Evolutionary conservation across 257 asterid genomes (phyloP), one percentile per base, ranked within the genome.

Genomic region (Henckelia pumila): DNA sequence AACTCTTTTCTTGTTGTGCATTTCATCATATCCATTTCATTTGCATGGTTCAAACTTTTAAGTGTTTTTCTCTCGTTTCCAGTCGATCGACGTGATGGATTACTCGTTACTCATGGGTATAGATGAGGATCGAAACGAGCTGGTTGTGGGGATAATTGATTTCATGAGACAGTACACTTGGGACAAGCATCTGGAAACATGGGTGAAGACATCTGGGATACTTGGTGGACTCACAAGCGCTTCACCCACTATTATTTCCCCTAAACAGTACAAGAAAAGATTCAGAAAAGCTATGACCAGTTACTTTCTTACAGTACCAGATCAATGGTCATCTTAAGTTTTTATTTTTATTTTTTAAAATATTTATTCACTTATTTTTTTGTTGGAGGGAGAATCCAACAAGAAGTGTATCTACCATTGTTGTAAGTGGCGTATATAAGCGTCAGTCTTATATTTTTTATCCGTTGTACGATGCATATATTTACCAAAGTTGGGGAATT

Each of bases 161-260:
- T 94, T 77, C 88, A 91, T 94, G 93, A 91, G 99, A 64, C 98
- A 91, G 26, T 94, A 91, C 58, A 94, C 99, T 11, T 94, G 97
- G 99, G 99, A 94, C 86, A 94, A 94, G 85, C 99, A 88, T 47
- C 67, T 91, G 83, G 99, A 94, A 91, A 89, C 96, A 26, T 91
- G 98, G 96, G 96, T 89, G 17, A 89, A 91, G 75, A 89, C 96
- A 0, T 82, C 96, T 9, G 99, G 99, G 11, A 89, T 91, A 35
- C 88, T 91, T 9, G 99, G 99, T 50, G 96, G 98, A 11, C 96
- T 92, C 2, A 94, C 75, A 72, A 89, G 89, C 65, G 92, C 88
- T 62, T 82, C 99, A n/a, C 99, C 99, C 19, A 91, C 98, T 0
- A 85, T 94, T 19, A 64, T 94, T 63, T 94, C 96, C n/a, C 99